These are phyloP conservation scores for Lodderomyces parapsilosis DNA, from an alignment of 1,139 yeast genomes.

Conservation along the genomic window DNA sequence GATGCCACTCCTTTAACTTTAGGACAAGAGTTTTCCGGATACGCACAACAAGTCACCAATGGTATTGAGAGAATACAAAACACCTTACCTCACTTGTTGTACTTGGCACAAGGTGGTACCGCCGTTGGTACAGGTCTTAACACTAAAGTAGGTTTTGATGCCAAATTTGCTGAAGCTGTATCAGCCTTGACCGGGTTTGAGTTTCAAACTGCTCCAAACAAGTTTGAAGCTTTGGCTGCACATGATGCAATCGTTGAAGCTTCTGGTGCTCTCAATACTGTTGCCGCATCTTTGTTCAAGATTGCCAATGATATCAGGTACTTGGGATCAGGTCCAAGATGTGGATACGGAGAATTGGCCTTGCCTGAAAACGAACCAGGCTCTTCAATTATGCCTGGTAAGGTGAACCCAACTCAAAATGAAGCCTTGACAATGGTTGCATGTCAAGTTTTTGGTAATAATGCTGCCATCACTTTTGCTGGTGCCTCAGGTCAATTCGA, in stretches of 20 bases:
- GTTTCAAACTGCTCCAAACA: conserved; percentile 95
- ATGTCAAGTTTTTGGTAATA: conserved; percentile 96
- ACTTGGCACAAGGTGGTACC: conserved; percentile 98
- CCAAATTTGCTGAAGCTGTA: conserved; percentile 76
- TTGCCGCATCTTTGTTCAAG: conserved; percentile 90
- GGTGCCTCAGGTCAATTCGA: conserved; percentile 99
- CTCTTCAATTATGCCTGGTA: conserved; percentile 98
- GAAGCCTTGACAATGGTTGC: conserved; percentile 99
- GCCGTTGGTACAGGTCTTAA: conserved; percentile 99
- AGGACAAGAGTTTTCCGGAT: conserved; percentile 97
- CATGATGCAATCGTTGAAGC: conserved; percentile 98
- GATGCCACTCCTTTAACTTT: conserved; percentile 98
- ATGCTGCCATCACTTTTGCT: conserved; percentile 90
- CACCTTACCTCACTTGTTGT: conserved; percentile 71
- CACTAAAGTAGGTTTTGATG: conserved; percentile 88
- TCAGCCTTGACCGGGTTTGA: conserved; percentile 81
- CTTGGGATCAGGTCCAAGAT: conserved; percentile 98
- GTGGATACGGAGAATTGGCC: conserved; percentile 95
- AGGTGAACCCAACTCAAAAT: conserved; percentile 98
- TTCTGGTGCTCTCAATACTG: conserved; percentile 93
- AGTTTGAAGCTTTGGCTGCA: conserved; percentile 98
- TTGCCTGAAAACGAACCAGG: conserved; percentile 99
- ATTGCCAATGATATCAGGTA: conserved; percentile 97
- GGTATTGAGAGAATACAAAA: conserved; percentile 86
- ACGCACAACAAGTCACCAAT: conserved; percentile 86